These are phyloP conservation scores for Trypanosoma cruzi DNA, from an alignment of 208 protist genomes.

Conservation along the genomic window DNA sequence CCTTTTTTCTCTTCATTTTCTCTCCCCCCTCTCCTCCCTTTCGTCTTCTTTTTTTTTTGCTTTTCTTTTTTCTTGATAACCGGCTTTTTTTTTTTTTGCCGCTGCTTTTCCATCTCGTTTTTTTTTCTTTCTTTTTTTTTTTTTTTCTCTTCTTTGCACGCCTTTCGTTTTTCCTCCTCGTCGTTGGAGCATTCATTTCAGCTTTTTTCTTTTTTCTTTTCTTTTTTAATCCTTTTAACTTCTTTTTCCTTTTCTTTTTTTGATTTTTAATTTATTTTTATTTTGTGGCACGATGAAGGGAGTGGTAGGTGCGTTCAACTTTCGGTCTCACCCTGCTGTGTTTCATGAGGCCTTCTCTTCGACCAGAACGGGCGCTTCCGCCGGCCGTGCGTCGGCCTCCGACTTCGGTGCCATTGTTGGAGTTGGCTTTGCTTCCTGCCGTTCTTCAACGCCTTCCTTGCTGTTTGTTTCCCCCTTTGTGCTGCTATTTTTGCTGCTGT, in stretches of 20 bases:
- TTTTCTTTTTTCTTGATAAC: too few relatives aligned
- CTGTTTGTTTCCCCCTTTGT: conserved; percentile 18
- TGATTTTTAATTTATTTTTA: neutral
- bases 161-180: too few relatives aligned
- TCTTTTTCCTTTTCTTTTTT: neutral
- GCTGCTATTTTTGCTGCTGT: conserved; percentile 27
- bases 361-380: neutral
- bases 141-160: too few relatives aligned
- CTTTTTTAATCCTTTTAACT: neutral
- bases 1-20: neutral
- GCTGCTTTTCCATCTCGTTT: too few relatives aligned
- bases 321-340: neutral
- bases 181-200: neutral
- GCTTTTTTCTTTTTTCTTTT: conserved; percentile 3
- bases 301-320: too few relatives aligned
- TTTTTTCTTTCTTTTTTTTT: too few relatives aligned
- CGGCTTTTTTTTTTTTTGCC: conserved; percentile 7
- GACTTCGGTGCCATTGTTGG: neutral
- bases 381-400: neutral
- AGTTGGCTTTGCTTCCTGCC: neutral
- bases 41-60: conserved; percentile 4
- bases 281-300: too few relatives aligned
- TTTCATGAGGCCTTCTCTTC: neutral
- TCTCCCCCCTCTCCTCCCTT: conserved; percentile 11
- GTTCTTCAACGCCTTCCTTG: conserved; percentile 13